Evolutionary conservation across 2,329 filamentous ascomycete genomes (phyloP).

Genomic region (Amphichorda felina): DNA sequence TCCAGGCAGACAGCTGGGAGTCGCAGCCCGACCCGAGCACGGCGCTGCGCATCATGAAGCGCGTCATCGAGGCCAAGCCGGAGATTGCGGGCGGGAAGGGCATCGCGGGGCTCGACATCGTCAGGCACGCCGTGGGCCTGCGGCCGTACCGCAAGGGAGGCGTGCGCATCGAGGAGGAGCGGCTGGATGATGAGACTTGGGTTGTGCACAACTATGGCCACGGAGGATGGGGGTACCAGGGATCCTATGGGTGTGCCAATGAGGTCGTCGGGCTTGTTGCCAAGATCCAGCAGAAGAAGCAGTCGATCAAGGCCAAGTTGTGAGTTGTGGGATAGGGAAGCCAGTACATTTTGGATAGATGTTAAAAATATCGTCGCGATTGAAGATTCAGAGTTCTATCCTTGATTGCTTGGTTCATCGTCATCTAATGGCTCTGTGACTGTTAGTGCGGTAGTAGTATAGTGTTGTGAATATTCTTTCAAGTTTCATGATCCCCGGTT

Average conservation of each 20-base stretch:
- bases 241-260: slow-evolving; percentile 59
- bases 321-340: too few species aligned
- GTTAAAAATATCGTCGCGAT: too few species aligned
- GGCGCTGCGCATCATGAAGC: slow-evolving; percentile 71
- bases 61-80: slow-evolving; percentile 54
- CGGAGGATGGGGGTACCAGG: slow-evolving; percentile 65
- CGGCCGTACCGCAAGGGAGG: slow-evolving; percentile 64
- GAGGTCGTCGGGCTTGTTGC: slow-evolving; percentile 52
- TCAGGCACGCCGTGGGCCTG: slow-evolving; percentile 77
- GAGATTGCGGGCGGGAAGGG: slow-evolving; percentile 53
- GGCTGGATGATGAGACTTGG: slow-evolving; percentile 36
- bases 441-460: too few species aligned
- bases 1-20: slow-evolving; percentile 72
- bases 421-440: too few species aligned
- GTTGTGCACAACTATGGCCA: slow-evolving; percentile 76
- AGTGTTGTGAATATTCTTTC: too few species aligned
- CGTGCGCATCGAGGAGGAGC: slow-evolving; percentile 55
- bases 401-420: too few species aligned
- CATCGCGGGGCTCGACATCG: slow-evolving; percentile 59
- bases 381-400: too few species aligned
- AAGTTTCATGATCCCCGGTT: too few species aligned
- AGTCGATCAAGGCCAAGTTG: too few species aligned
- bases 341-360: too few species aligned
- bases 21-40: slow-evolving; percentile 65
- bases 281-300: not conserved